phyloP scores from a whole-genome alignment of 2,329 filamentous ascomycete genomes.

The Cladosporium sp. region DNA sequence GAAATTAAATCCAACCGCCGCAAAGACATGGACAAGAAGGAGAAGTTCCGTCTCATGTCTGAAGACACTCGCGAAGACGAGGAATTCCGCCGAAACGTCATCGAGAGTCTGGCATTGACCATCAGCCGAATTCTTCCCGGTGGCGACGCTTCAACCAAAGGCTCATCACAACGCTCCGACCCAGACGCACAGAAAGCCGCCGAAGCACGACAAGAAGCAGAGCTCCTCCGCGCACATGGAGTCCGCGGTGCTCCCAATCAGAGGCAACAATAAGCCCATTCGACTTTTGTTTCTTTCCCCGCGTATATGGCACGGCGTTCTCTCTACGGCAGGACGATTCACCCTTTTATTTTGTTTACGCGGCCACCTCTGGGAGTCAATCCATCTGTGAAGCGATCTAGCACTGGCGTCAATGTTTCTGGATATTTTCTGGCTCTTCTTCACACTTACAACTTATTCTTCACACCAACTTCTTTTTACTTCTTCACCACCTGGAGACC shows the following conservation, averaged over 20 bases:
- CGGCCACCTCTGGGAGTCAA: conserved; percentile 1
- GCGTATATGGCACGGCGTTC: conserved; percentile 11
- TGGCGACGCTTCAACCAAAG: conserved; percentile 18
- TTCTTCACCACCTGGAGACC: too few species aligned
- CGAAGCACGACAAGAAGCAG: conserved; percentile 38
- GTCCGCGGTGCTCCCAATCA: neutral
- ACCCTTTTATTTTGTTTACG: neutral
- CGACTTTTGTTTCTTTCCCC: neutral
- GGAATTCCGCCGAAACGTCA: conserved; percentile 69
- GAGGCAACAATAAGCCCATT: conserved; percentile 16
- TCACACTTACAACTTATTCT: neutral
- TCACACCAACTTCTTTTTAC: conserved; percentile 1
- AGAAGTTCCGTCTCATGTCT: conserved; percentile 74
- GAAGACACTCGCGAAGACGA: conserved; percentile 72
- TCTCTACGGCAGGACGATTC: neutral
- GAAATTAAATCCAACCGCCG: conserved; percentile 85
- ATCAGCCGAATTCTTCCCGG: conserved; percentile 62
- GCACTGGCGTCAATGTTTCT: conserved; percentile 18
- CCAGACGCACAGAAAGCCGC: conserved; percentile 44
- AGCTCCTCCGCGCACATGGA: conserved; percentile 14
- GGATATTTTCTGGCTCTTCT: conserved; percentile 6
- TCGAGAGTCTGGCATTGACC: conserved; percentile 67
- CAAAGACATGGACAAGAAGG: conserved; percentile 77
- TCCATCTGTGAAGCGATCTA: conserved; percentile 22
- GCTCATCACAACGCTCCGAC: conserved; percentile 33